Evolutionary conservation across 1,284 basidiomycete genomes (phyloP), one percentile per base, ranked within the genome.

Genomic region (Ustilago hordei): DNA sequence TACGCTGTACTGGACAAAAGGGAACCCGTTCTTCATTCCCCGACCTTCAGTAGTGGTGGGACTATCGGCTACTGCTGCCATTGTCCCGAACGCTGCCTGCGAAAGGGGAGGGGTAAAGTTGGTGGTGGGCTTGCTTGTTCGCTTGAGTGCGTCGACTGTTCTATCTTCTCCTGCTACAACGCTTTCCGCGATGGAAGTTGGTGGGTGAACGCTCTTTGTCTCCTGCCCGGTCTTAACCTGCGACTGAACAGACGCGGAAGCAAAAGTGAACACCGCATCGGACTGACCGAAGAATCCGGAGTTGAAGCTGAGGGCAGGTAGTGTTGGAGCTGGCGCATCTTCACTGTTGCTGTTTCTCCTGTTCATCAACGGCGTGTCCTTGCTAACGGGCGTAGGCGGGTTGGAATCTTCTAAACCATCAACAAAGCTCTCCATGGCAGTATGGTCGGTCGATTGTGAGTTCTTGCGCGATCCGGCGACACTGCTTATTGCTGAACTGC

Each of bases 341-440:
- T 62, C 53, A 52, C 28, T 43, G 45, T 32, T 35, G 17, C 31
- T 45, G n/a, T 15, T 45, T 11, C 64, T 23, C 28, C 57, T 41
- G 52, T 43, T 28, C n/a, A 55, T 39, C 6, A 72, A n/a, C 0
- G 75, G 69, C 15, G 75, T 69, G 35, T 78, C 71, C 32, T 78
- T 78, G 70, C 75, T 78, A 31, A 74, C 36, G 8, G 75, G 75
- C 15, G 75, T 80, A 6, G 79, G 76, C 9, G 76, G 74, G 35
- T 68, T 57, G 0, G 74, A 71, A 2, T 28, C 31, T 13, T 66
- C 52, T 28, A 48, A 17, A 2, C 39, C 38, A 55, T 60, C 65
- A 9, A 50, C 50, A 36, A 64, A 67, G 59, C 58, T 65, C n/a
- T 68, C 62, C 38, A 56, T 31, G n/a, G 64, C 60, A 9, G 64